Percentiles rank a stretch among this genome's conserved stretches.
Conservation (phyloP, 768 basidiomycete genomes). For the Serpula lacrymans region DNA sequence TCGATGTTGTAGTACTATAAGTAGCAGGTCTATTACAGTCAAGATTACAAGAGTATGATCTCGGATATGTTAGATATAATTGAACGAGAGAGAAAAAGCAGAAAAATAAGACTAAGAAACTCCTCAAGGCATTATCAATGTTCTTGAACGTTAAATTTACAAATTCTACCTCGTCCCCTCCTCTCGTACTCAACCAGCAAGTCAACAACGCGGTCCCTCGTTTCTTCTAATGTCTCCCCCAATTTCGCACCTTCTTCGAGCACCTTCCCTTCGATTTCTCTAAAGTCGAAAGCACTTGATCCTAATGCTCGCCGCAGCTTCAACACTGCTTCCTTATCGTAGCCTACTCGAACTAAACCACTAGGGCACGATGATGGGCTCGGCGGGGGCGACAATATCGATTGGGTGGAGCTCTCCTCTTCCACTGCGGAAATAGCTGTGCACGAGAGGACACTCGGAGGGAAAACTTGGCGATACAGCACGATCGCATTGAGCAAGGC, state of each 20-base stretch:
- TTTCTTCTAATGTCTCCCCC: slow-evolving; percentile 54
- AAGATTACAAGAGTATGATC: too few relatives aligned
- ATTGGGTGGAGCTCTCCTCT: slow-evolving; percentile 27
- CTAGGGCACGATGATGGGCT: slow-evolving; percentile 38
- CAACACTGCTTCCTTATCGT: slow-evolving; percentile 35
- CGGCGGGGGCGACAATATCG: slow-evolving; percentile 58
- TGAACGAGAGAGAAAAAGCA: slow-evolving; percentile 51
- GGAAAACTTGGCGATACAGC: slow-evolving; percentile 61
- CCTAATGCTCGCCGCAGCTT: slow-evolving; percentile 57
- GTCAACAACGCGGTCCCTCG: slow-evolving; percentile 74
- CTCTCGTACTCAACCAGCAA: slow-evolving; percentile 45
- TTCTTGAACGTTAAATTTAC: slow-evolving; percentile 30
- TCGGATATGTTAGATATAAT: slow-evolving; percentile 55
- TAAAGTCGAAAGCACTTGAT: slow-evolving; percentile 41
- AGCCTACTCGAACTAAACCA: slow-evolving; percentile 1
- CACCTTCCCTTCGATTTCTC: slow-evolving; percentile 27
- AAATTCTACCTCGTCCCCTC: slow-evolving; percentile 33
- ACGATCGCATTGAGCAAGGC: slow-evolving; percentile 57
- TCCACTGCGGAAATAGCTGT: slow-evolving; percentile 3
- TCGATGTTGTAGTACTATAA: too few relatives aligned
- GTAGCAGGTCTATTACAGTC: too few relatives aligned
- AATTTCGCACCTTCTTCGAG: too few relatives aligned
- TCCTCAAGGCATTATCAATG: slow-evolving; percentile 16
- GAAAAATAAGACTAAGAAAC: slow-evolving; percentile 49
- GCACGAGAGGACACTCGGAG: slow-evolving; percentile 20